A percentile compares a stretch with the other conserved stretches of the same genome.
Conservation (phyloP, 805 yeast species). For the Candida berthetii region DNA sequence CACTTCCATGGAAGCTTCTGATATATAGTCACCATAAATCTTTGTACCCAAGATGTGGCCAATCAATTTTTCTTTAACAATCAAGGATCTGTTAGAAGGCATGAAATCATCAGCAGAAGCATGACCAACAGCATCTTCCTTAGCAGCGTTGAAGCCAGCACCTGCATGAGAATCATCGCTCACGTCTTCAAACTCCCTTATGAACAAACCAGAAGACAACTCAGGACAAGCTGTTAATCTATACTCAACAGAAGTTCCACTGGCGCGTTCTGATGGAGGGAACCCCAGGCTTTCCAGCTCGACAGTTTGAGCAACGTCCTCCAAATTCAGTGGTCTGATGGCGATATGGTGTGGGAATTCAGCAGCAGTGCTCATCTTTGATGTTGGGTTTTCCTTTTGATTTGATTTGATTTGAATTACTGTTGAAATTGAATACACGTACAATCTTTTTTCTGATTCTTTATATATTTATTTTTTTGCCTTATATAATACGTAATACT, state of each 20-base stretch:
- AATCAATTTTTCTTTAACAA: constrained; percentile 56
- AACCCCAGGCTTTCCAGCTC: constrained; percentile 66
- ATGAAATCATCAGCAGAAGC: constrained; percentile 14
- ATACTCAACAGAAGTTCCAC: constrained; percentile 57
- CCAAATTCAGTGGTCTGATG: constrained; percentile 73
- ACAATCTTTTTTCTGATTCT: too few species aligned
- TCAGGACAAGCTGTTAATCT: constrained; percentile 84
- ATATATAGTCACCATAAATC: constrained; percentile 41
- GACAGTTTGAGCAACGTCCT: constrained; percentile 59
- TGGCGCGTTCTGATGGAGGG: constrained; percentile 62
- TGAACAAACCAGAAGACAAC: constrained; percentile 80
- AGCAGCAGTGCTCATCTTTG: constrained; percentile 13
- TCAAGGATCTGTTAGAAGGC: constrained; percentile 42
- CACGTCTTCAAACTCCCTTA: constrained; percentile 48
- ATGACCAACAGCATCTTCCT: constrained; percentile 21
- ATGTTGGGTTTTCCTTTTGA: neutral
- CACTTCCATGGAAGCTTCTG: constrained; percentile 53
- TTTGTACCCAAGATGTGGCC: constrained; percentile 84
- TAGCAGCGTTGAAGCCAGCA: constrained; percentile 17
- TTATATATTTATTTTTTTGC: too few species aligned
- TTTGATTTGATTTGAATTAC: neutral
- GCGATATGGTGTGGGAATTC: constrained; percentile 54
- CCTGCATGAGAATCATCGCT: constrained; percentile 15
- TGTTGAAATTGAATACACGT: too few species aligned
- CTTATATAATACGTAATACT: too few species aligned